These are phyloP conservation scores for Ustilago vetiveriae DNA, from an alignment of 1,284 basidiomycete species.

Conservation along the genomic window DNA sequence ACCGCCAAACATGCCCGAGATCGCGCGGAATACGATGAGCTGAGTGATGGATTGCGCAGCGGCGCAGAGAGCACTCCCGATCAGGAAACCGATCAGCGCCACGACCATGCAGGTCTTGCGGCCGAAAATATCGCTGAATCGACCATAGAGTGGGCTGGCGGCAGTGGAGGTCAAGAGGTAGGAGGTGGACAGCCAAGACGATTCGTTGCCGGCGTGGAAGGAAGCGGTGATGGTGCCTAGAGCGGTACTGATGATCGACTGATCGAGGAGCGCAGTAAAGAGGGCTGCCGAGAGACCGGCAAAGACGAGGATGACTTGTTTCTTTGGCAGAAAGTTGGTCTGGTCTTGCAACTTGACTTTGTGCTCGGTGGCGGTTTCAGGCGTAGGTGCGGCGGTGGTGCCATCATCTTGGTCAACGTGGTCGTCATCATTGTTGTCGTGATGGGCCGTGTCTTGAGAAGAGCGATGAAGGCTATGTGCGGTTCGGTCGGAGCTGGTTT, in stretches of 20 bases:
- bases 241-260: slow-evolving; percentile 66
- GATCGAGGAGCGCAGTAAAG: slow-evolving; percentile 65
- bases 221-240: slow-evolving; percentile 61
- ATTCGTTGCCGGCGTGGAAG: slow-evolving; percentile 61
- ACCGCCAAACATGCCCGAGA: slow-evolving; percentile 77
- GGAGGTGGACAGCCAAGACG: slow-evolving; percentile 69
- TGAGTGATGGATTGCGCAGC: slow-evolving; percentile 71
- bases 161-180: slow-evolving; percentile 68
- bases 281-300: slow-evolving; percentile 71
- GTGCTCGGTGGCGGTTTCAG: slow-evolving; percentile 29
- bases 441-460: slow-evolving; percentile 1
- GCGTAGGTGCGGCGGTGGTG: slow-evolving; percentile 31
- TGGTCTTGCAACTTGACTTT: slow-evolving; percentile 74
- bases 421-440: slow-evolving; percentile 11
- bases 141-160: slow-evolving; percentile 64
- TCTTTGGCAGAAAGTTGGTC: slow-evolving; percentile 78
- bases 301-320: slow-evolving; percentile 75
- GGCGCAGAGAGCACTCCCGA: slow-evolving; percentile 67
- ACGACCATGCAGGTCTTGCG: slow-evolving; percentile 76
- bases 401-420: slow-evolving; percentile 1
- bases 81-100: slow-evolving; percentile 72
- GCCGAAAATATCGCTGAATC: slow-evolving; percentile 76
- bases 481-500: slow-evolving; percentile 5
- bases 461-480: slow-evolving; percentile 8
- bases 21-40: slow-evolving; percentile 77